Base-by-base conservation (phyloP, 1,139 yeast genomes). In the Pneumocystis jirovecii region DNA sequence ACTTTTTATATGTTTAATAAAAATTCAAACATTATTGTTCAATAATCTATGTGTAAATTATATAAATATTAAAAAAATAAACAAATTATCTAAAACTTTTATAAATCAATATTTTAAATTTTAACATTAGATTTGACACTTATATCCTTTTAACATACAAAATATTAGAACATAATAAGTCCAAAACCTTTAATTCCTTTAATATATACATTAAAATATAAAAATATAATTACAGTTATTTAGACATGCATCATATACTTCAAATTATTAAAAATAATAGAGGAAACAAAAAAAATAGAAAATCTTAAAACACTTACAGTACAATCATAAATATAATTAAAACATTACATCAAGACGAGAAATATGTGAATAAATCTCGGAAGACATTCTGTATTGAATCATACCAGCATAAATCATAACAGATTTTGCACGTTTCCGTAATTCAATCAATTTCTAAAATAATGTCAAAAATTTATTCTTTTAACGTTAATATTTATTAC, bases 361-460 rank as follows among this genome's bases (percentile, higher is more conserved):
- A 31, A 68, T 63, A 12, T 65, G 65, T 8, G 65, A 68, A 31
- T 63, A 64, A 12, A 67, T 63, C 72, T 91, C 97, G 68, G 95
- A 81, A 4, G 97, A 96, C 96, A 93, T 89, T 73, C 88, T 85
- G 76, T 89, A 91, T 76, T 90, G 96, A 59, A 93, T 87, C 86
- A 93, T 87, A 66, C 97, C 97, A 15, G 97, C 96, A 74, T 87
- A 95, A 2, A 91, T 83, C 89, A 91, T 89, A 75, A 96, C 87
- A 74, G 89, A 89, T 73, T 85, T 86, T 3, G 96, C 91, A 68
- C 87, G 81, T 63, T 78, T 80, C 70, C 83, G 84, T 74, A 89
- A 78, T 39, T 82, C 81, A 61, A 80, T 78, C 63, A 83, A 81
- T 64, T 70, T 69, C 64, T 68, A 60, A n/a, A 44, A 63, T 35